Evolutionary conservation across 768 basidiomycete species (phyloP).

Genomic region (Naganishia antarctica): DNA sequence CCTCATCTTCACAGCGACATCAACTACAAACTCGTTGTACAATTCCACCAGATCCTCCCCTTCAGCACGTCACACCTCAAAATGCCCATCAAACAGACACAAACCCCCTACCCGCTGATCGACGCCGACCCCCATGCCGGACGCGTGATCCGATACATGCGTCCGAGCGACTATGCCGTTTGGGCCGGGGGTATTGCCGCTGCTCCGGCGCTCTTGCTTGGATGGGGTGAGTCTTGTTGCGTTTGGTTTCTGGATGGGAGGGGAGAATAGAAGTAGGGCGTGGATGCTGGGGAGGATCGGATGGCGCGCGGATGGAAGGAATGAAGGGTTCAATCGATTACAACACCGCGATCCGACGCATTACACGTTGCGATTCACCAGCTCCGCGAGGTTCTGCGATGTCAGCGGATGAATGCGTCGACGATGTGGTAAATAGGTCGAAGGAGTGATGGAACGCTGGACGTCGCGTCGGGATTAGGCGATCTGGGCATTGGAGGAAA

Average conservation of each 20-base stretch:
- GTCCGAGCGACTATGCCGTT: slow-evolving; percentile 76
- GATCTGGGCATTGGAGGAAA: too few species aligned
- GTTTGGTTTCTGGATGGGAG: background rate
- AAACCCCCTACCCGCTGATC: slow-evolving; percentile 76
- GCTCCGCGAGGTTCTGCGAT: too few species aligned
- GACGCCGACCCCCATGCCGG: slow-evolving; percentile 85
- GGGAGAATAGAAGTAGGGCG: background rate
- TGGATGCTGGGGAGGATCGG: background rate
- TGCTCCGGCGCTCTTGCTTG: slow-evolving; percentile 72
- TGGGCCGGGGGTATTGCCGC: slow-evolving; percentile 77
- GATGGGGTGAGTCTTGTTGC: background rate
- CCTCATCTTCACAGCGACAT: background rate
- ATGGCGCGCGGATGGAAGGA: too few species aligned
- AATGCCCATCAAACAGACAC: slow-evolving; percentile 44
- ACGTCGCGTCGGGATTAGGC: too few species aligned
- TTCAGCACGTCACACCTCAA: background rate
- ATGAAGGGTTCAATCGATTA: too few species aligned
- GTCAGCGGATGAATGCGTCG: too few species aligned
- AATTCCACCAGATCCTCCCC: background rate
- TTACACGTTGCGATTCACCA: too few species aligned
- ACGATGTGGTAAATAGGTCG: too few species aligned
- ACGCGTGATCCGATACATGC: slow-evolving; percentile 82
- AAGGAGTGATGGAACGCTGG: too few species aligned
- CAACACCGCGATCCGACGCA: too few species aligned
- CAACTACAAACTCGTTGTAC: too few species aligned